Conservation (phyloP, 805 yeast genomes). For the Saturnispora serradocipensis region DNA sequence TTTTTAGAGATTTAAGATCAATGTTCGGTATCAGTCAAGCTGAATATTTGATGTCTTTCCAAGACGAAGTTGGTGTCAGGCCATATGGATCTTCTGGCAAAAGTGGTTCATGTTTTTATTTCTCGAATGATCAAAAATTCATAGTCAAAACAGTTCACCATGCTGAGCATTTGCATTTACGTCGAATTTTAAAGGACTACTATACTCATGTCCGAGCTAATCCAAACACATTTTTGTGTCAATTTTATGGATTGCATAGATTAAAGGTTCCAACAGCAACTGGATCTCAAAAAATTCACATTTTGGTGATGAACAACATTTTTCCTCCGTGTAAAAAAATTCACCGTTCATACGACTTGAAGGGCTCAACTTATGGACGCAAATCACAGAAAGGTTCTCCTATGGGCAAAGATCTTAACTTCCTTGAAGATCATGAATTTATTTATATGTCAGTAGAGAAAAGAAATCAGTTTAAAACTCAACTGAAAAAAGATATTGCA, state of each 20-base stretch:
- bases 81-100: slow-evolving; percentile 95
- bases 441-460: slow-evolving; percentile 74
- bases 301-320: slow-evolving; percentile 91
- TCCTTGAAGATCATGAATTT: slow-evolving; percentile 57
- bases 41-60: slow-evolving; percentile 83
- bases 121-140: slow-evolving; percentile 85
- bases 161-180: slow-evolving; percentile 77
- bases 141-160: slow-evolving; percentile 95
- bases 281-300: slow-evolving; percentile 61
- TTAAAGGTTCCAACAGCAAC: slow-evolving; percentile 71
- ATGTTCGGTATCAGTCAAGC: slow-evolving; percentile 89
- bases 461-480: slow-evolving; percentile 49
- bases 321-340: slow-evolving; percentile 91
- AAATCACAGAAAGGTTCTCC: slow-evolving; percentile 34
- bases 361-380: slow-evolving; percentile 87
- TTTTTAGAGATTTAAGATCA: slow-evolving; percentile 74
- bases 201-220: slow-evolving; percentile 70
- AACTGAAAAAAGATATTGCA: slow-evolving; percentile 65
- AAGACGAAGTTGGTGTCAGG: slow-evolving; percentile 85
- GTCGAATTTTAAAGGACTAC: slow-evolving; percentile 66
- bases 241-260: slow-evolving; percentile 91
- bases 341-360: slow-evolving; percentile 79
- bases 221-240: slow-evolving; percentile 87
- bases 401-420: slow-evolving; percentile 81
- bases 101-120: slow-evolving; percentile 93